Evolutionary conservation across 768 basidiomycete species (phyloP).

Genomic region (Nidularia pulvinata): DNA sequence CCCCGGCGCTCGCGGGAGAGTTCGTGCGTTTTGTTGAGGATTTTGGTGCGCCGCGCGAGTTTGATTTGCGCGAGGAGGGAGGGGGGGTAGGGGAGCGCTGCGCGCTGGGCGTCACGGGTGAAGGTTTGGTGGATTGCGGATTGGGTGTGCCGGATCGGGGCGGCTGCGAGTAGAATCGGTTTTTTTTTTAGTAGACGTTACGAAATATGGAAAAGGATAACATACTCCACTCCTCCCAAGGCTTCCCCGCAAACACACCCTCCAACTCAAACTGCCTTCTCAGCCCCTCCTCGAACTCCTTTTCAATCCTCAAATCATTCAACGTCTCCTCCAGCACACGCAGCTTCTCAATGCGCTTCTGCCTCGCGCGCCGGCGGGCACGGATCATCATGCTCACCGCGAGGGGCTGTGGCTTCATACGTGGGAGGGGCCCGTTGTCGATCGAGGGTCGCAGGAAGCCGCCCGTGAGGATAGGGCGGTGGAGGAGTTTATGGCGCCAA

Average conservation of each 20-base stretch:
- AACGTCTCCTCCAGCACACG: constrained; percentile 24
- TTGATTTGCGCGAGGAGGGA: constrained; percentile 47
- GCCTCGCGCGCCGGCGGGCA: constrained; percentile 32
- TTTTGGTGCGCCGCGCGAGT: constrained; percentile 57
- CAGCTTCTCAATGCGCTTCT: constrained; percentile 37
- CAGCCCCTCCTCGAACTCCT: constrained; percentile 29
- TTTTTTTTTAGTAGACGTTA: not conserved
- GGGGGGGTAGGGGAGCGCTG: constrained; percentile 38
- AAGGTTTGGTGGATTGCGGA: constrained; percentile 27
- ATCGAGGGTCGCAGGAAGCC: constrained; percentile 62
- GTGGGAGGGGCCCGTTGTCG: constrained; percentile 72
- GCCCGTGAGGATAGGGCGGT: constrained; percentile 73
- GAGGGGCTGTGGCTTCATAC: constrained; percentile 77
- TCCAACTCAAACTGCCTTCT: constrained; percentile 2
- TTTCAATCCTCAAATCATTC: constrained; percentile 29
- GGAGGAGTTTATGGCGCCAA: constrained; percentile 51
- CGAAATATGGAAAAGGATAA: constrained; percentile 5
- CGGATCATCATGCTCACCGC: constrained; percentile 73
- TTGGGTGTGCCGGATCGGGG: constrained; percentile 28
- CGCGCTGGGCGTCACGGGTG: constrained; percentile 38
- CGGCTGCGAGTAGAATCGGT: constrained; percentile 20
- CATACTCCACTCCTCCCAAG: constrained; percentile 38
- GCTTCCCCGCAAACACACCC: constrained; percentile 3
- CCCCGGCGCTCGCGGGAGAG: constrained; percentile 62
- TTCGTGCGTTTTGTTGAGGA: constrained; percentile 66